A percentile compares a stretch with the other conserved stretches of the same genome.
Evolutionary conservation across 768 basidiomycete genomes (phyloP).

Genomic region (Russula dissimulans): DNA sequence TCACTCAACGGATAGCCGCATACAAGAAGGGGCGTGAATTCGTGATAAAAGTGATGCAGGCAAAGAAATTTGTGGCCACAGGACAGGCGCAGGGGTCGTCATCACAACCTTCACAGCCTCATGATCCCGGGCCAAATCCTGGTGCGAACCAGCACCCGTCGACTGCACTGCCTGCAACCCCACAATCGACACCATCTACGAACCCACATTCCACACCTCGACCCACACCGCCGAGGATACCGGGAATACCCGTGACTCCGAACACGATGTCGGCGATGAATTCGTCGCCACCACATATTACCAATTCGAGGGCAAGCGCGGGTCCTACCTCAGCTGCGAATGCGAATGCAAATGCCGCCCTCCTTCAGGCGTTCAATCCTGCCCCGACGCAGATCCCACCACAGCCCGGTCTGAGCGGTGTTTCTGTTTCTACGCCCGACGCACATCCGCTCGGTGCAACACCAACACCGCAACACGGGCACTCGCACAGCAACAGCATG

Average conservation of each 20-base stretch:
- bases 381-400: neutral
- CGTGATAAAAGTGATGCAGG: neutral
- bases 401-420: neutral
- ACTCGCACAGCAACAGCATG: neutral
- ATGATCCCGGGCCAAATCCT: neutral
- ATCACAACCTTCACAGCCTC: neutral
- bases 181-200: neutral
- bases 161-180: neutral
- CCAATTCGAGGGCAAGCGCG: neutral
- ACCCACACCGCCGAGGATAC: neutral
- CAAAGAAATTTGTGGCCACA: neutral
- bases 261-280: neutral
- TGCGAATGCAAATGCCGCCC: neutral
- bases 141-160: conserved; percentile 2
- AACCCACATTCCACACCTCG: conserved; percentile 6
- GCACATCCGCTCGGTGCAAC: neutral
- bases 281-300: neutral
- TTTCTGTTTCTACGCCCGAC: neutral
- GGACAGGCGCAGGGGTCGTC: conserved; percentile 7
- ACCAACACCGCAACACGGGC: neutral
- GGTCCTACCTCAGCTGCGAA: neutral
- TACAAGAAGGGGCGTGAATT: conserved; percentile 1
- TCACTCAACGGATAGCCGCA: neutral
- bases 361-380: conserved; percentile 3
- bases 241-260: neutral